Conservation (phyloP, 495 filamentous ascomycete genomes). For the Daldinia grandis region DNA sequence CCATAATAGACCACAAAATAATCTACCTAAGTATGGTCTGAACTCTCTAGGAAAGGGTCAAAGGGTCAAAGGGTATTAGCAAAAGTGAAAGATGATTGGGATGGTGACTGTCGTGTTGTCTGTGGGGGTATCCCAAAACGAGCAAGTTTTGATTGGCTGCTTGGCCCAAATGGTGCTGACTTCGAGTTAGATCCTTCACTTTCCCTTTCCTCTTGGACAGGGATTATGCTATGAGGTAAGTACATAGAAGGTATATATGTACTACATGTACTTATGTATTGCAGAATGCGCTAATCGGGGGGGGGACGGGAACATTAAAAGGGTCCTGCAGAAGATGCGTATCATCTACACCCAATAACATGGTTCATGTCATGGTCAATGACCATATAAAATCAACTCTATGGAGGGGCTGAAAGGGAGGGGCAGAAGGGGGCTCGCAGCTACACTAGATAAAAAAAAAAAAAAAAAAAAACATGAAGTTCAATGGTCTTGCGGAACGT, state of each 20-base stretch:
- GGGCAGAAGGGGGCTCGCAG: slow-evolving; percentile 5
- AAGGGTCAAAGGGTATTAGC: slow-evolving; percentile 20
- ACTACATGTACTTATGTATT: slow-evolving; percentile 2
- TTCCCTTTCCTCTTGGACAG: slow-evolving; percentile 26
- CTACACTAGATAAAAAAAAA: too few species aligned
- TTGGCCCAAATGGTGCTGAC: slow-evolving; percentile 38
- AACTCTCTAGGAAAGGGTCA: slow-evolving; percentile 18
- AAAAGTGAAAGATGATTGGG: slow-evolving; percentile 44
- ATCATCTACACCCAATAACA: slow-evolving; percentile 33
- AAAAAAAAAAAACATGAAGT: slow-evolving; percentile 13
- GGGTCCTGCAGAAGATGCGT: slow-evolving; percentile 41
- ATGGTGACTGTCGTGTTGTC: slow-evolving; percentile 50
- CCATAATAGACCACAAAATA: slow-evolving; percentile 9
- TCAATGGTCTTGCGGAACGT: slow-evolving; percentile 24
- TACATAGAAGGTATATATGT: background rate
- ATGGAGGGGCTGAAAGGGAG: slow-evolving; percentile 36
- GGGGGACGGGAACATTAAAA: slow-evolving; percentile 29
- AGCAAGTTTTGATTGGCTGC: slow-evolving; percentile 64
- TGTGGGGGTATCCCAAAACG: slow-evolving; percentile 50
- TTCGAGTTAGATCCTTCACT: slow-evolving; percentile 41
- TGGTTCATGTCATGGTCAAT: background rate
- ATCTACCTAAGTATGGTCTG: slow-evolving; percentile 5
- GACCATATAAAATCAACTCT: slow-evolving; percentile 3
- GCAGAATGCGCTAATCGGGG: slow-evolving; percentile 19
- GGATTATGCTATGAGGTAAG: slow-evolving; percentile 13